These are phyloP conservation scores for Dactylellina drechsleri DNA, from an alignment of 2,329 filamentous ascomycete species.

Conservation along the genomic window DNA sequence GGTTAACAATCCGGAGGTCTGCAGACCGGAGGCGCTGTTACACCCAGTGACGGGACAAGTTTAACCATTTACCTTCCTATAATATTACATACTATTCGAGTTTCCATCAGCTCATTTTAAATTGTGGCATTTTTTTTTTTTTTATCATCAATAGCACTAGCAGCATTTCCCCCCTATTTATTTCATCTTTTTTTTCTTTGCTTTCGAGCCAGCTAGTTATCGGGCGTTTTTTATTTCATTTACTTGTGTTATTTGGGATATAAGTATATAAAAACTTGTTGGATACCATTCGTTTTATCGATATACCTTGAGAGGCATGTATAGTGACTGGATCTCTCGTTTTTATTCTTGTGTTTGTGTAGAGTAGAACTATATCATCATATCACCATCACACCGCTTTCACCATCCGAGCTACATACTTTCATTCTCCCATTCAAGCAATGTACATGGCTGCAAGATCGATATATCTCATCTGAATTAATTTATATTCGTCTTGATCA, in stretches of 20 bases:
- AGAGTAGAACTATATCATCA: no score
- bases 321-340: no score
- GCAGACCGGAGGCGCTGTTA: slow-evolving; percentile 43
- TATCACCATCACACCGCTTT: no score
- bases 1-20: slow-evolving; percentile 40
- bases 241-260: background rate
- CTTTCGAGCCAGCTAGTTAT: no score
- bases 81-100: background rate
- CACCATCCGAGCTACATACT: no score
- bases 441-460: no score
- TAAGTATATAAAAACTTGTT: slow-evolving; percentile 1
- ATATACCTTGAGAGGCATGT: background rate
- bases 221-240: slow-evolving; percentile 1
- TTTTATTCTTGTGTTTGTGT: no score
- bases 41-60: slow-evolving; percentile 44
- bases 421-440: no score
- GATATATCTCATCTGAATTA: no score
- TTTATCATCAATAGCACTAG: no score
- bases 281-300: background rate
- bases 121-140: background rate
- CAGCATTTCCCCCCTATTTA: background rate
- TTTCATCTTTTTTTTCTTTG: background rate
- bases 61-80: background rate
- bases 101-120: background rate
- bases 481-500: no score